Base-by-base conservation (phyloP, 2,329 filamentous ascomycete species). In the Sclerotinia minor region DNA sequence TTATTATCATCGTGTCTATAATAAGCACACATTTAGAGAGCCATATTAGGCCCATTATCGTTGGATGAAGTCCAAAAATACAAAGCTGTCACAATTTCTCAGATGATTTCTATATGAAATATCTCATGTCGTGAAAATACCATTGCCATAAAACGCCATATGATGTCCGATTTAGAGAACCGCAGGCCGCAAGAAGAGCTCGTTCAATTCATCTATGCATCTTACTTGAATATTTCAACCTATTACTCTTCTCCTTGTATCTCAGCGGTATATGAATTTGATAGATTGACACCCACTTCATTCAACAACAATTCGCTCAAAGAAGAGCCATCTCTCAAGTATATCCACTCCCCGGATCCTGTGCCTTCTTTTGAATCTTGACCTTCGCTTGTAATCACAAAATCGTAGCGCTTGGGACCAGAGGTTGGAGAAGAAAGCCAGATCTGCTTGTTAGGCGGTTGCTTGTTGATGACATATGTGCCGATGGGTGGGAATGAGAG, bases 401-500 rank as follows among this genome's bases (percentile, higher is more conserved):
- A 99, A 79, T 98, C 94, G 81, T 90, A 99, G 68, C 94, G 89
- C 81, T 97, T 97, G 19, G 95, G 95, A 0, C 95, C 95, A 7
- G 92, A 94, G 65, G 92, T 83, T 5, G 95, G 95, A 54, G 92
- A 96, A 49, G 92, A 95, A 57, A 98, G 87, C 95, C 95, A 99
- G 77, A 99, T 97, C 78, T 91, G 95, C 83, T 93, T 95, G 83
- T 97, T 98, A 26, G 94, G 93, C 0, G 95, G 95, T 79, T 99
- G 95, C 80, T 99, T 99, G 86, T 99, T 99, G 81, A 99, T 85
- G 69, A 99, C 92, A 77, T 96, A 99, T 41, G 87, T 94, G 70
- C 94, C 93, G 63, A 87, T 82, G 17, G 84, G 81, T 1, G 87
- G 86, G 73, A 92, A 87, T 8, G 81, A 83, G 75, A 98, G 83